These are phyloP conservation scores for Aspergillus spinulosporus DNA, from an alignment of 2,329 filamentous ascomycete genomes.

Conservation along the genomic window DNA sequence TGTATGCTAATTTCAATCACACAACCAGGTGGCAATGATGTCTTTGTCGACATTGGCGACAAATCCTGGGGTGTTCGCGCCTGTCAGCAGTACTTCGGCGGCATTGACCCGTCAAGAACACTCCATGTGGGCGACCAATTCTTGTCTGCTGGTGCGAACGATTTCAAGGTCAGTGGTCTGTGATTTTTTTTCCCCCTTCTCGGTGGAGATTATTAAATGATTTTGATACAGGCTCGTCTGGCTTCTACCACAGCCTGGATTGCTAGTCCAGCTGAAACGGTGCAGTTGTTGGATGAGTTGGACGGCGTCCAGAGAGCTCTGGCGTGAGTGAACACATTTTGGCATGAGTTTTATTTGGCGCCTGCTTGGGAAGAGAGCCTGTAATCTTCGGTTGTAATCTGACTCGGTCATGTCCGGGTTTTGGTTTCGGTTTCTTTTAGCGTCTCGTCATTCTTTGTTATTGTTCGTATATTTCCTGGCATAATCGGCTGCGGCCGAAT, in stretches of 20 bases:
- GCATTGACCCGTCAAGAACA: slow-evolving; percentile 72
- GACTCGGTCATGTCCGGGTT: neutral
- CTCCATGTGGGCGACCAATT: slow-evolving; percentile 97
- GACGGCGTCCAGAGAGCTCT: slow-evolving; percentile 38
- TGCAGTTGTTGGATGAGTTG: slow-evolving; percentile 83
- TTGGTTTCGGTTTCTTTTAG: neutral
- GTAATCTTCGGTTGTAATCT: neutral
- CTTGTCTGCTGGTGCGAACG: slow-evolving; percentile 89
- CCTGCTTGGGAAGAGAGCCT: too few species aligned
- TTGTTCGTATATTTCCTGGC: too few species aligned
- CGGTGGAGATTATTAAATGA: neutral
- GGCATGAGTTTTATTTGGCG: too few species aligned
- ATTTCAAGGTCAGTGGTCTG: slow-evolving; percentile 70
- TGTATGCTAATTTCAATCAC: neutral
- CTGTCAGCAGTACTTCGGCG: slow-evolving; percentile 86
- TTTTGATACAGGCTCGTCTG: slow-evolving; percentile 61
- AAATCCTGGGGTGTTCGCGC: slow-evolving; percentile 94
- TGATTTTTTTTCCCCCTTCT: neutral
- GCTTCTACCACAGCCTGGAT: slow-evolving; percentile 98
- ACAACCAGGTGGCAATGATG: slow-evolving; percentile 73
- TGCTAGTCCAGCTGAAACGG: slow-evolving; percentile 86
- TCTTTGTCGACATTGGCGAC: slow-evolving; percentile 98
- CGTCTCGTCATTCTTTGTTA: neutral
- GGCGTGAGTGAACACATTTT: neutral
- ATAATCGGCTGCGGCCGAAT: too few species aligned